phyloP scores from a whole-genome alignment of 129 eudicot species.

The Deinandra increscens region DNA sequence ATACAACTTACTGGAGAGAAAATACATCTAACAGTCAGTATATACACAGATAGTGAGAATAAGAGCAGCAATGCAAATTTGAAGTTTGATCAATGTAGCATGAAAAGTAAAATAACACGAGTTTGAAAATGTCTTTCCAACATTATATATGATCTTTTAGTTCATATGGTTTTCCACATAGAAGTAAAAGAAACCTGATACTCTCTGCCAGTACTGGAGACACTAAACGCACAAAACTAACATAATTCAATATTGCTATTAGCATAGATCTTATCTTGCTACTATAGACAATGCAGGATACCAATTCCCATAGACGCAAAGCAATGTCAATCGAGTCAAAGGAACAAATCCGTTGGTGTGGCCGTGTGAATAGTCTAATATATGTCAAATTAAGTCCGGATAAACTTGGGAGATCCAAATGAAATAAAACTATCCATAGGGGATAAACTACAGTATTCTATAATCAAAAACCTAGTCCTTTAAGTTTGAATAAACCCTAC shows the following conservation, averaged over 20 bases:
- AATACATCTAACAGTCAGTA: neutral
- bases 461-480: neutral
- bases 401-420: slow-evolving; percentile 10
- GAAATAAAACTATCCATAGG: slow-evolving; percentile 19
- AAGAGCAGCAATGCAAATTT: neutral
- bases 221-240: neutral
- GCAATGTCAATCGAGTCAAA: neutral
- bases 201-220: neutral
- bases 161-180: slow-evolving; percentile 4
- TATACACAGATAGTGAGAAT: neutral
- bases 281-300: slow-evolving; percentile 11
- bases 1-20: slow-evolving; percentile 12
- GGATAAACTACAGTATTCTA: neutral
- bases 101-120: neutral
- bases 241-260: neutral
- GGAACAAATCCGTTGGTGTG: neutral
- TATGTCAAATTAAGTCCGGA: neutral
- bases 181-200: neutral
- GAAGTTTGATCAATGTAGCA: slow-evolving; percentile 14
- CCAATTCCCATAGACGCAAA: neutral
- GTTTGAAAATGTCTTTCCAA: slow-evolving; percentile 12
- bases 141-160: neutral
- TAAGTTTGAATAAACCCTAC: neutral
- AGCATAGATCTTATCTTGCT: neutral
- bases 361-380: neutral